Conservation (phyloP, 1,284 basidiomycete species). For the Chalciporus sp. region DNA sequence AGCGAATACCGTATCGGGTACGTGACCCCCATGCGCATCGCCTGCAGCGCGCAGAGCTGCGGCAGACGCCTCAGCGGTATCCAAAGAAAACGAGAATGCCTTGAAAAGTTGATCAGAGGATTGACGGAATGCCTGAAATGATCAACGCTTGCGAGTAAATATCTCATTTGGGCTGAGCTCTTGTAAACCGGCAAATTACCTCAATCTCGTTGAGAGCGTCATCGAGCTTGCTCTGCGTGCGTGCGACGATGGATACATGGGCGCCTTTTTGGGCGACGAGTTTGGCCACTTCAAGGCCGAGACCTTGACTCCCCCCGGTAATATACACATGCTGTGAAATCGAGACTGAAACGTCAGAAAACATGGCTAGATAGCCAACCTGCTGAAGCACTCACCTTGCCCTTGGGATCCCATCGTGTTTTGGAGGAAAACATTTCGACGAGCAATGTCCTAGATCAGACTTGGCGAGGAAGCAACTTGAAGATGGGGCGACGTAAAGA, state of each 20-base stretch:
- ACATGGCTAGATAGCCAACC: neutral
- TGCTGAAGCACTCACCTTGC: conserved; percentile 19
- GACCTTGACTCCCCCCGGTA: conserved; percentile 47
- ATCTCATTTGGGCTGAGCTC: too few relatives aligned
- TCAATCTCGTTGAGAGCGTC: conserved; percentile 55
- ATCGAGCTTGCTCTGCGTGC: conserved; percentile 58
- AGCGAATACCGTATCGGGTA: conserved; percentile 70
- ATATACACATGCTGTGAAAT: conserved; percentile 31
- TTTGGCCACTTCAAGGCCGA: conserved; percentile 68
- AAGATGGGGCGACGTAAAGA: too few relatives aligned
- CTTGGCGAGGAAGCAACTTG: too few relatives aligned
- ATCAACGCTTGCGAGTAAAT: too few relatives aligned
- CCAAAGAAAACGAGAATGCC: conserved; percentile 57
- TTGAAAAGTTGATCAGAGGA: conserved; percentile 50
- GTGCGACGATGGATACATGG: conserved; percentile 72
- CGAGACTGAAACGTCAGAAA: too few relatives aligned
- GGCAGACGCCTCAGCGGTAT: conserved; percentile 42
- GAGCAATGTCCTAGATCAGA: neutral
- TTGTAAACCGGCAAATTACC: conserved; percentile 35
- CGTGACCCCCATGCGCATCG: conserved; percentile 42
- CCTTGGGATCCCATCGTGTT: conserved; percentile 36
- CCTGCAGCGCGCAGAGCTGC: conserved; percentile 54
- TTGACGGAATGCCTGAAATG: conserved; percentile 36
- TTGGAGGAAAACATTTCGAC: neutral
- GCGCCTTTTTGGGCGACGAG: conserved; percentile 64